A percentile compares a stretch with the other conserved stretches of the same genome.
phyloP scores from a whole-genome alignment of 306 rosid species.

The Quercus gilva region DNA sequence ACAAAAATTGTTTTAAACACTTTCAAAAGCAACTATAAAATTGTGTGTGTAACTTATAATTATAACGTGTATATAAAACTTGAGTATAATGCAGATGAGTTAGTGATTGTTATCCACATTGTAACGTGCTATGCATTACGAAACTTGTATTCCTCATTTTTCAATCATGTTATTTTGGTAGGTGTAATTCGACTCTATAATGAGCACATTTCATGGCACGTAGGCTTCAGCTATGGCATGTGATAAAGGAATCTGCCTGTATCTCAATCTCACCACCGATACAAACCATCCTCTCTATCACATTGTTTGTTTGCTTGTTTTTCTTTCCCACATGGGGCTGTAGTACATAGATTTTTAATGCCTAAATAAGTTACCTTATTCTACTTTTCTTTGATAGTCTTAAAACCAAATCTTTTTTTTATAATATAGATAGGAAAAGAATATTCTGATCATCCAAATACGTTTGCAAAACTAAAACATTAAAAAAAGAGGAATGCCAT shows the following conservation, averaged over 20 bases:
- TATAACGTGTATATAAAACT: neutral
- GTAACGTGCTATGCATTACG: neutral
- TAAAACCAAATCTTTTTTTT: neutral
- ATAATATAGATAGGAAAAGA: neutral
- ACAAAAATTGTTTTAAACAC: too few species aligned
- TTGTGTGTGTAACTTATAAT: too few species aligned
- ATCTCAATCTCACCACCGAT: neutral
- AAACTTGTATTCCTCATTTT: neutral
- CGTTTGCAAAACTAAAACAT: neutral
- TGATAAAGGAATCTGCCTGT: slow-evolving; percentile 32
- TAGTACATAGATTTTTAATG: neutral
- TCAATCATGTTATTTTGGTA: neutral
- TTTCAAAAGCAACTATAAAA: too few species aligned
- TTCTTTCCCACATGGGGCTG: slow-evolving; percentile 32
- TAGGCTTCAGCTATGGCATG: slow-evolving; percentile 31
- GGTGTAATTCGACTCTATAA: neutral
- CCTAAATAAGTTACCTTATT: neutral
- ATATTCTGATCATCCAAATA: neutral
- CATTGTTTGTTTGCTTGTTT: neutral
- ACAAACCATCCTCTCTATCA: slow-evolving; percentile 1
- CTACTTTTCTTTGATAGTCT: neutral
- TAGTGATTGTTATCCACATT: neutral
- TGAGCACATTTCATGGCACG: slow-evolving; percentile 17
- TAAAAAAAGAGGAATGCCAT: too few species aligned
- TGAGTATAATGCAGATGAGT: neutral